phyloP scores from a whole-genome alignment of 1,139 yeast genomes.

The Taphrina confusa region DNA sequence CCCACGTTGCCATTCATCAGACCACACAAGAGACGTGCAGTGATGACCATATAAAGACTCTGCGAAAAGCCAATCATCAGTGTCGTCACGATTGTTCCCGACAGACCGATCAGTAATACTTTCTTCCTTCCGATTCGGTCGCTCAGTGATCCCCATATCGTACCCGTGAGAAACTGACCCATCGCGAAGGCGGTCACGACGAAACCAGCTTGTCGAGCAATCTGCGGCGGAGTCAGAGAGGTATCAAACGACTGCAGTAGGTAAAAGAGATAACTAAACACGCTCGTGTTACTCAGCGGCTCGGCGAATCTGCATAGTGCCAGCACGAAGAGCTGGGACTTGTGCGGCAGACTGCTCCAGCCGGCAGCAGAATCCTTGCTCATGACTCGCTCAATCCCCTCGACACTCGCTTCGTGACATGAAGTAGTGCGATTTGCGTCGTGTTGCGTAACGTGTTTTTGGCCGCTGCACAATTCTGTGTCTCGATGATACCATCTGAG shows the following conservation, averaged over 20 bases:
- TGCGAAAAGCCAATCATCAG: conserved; percentile 57
- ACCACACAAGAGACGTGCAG: conserved; percentile 58
- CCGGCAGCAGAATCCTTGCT: neutral
- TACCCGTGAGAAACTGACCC: conserved; percentile 57
- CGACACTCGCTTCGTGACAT: too few species aligned
- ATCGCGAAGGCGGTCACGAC: conserved; percentile 37
- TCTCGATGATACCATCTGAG: neutral
- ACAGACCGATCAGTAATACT: conserved; percentile 54
- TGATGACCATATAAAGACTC: conserved; percentile 55
- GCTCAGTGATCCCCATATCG: conserved; percentile 62
- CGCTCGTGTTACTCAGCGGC: conserved; percentile 64
- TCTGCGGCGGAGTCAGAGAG: neutral
- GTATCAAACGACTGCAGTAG: conserved; percentile 52
- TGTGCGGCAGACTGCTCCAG: conserved; percentile 20
- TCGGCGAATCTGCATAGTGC: conserved; percentile 52
- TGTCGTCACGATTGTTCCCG: conserved; percentile 55
- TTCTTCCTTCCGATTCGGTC: conserved; percentile 60
- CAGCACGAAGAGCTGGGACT: conserved; percentile 43
- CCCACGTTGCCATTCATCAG: conserved; percentile 64
- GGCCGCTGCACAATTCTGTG: neutral
- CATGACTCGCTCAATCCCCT: too few species aligned
- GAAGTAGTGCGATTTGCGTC: too few species aligned
- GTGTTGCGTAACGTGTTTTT: too few species aligned
- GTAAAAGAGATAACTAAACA: conserved; percentile 65
- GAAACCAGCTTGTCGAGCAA: conserved; percentile 33